Evolutionary conservation across 2,329 filamentous ascomycete species (phyloP).

Genomic region (Calonectria hongkongensis): DNA sequence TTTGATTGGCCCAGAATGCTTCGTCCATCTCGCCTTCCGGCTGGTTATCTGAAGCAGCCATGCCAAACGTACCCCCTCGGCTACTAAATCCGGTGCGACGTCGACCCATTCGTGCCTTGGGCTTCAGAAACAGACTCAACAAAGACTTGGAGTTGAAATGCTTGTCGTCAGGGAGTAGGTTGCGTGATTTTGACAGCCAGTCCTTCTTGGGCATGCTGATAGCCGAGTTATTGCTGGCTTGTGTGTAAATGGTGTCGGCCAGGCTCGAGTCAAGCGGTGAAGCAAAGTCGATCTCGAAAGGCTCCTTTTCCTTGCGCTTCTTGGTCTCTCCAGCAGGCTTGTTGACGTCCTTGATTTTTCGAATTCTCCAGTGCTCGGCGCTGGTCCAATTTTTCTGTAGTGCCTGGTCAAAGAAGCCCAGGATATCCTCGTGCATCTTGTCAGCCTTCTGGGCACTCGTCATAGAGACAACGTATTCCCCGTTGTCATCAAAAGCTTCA

Average conservation of each 20-base stretch:
- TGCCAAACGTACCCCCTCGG: constrained; percentile 63
- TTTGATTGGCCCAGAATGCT: constrained; percentile 92
- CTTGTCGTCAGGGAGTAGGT: constrained; percentile 96
- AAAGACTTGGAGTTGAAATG: constrained; percentile 97
- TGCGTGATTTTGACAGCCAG: constrained; percentile 94
- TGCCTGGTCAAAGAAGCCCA: constrained; percentile 98
- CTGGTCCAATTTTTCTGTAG: constrained; percentile 98
- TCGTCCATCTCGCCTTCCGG: constrained; percentile 91
- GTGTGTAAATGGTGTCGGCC: constrained; percentile 87
- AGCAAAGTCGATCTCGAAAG: constrained; percentile 94
- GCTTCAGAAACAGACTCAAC: constrained; percentile 93
- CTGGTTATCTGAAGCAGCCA: constrained; percentile 68
- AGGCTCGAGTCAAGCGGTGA: constrained; percentile 82
- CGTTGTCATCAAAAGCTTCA: constrained; percentile 71
- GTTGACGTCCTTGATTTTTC: constrained; percentile 87
- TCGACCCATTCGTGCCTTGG: constrained; percentile 87
- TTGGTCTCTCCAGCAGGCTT: constrained; percentile 78
- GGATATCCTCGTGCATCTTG: constrained; percentile 89
- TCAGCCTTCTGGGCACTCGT: constrained; percentile 79
- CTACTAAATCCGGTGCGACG: constrained; percentile 73
- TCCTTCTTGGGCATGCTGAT: constrained; percentile 95
- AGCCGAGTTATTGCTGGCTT: constrained; percentile 84
- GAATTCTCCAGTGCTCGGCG: constrained; percentile 98
- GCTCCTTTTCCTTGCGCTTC: constrained; percentile 94
- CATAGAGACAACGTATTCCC: constrained; percentile 88